These are phyloP conservation scores for Kwoniella pini DNA, from an alignment of 768 basidiomycete species.

Conservation along the genomic window DNA sequence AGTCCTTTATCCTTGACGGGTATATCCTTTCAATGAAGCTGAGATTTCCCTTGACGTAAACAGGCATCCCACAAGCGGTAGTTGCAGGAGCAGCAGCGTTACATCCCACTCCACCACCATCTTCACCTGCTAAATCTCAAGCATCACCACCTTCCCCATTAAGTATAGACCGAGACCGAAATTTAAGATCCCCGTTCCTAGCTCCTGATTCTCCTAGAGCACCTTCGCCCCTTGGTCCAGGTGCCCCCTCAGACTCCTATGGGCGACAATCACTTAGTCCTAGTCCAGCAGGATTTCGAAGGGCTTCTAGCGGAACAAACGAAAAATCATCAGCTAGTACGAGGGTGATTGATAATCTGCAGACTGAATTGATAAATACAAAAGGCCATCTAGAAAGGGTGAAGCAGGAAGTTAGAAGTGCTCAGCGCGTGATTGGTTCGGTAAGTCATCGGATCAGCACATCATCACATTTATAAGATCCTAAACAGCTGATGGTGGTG, in stretches of 20 bases:
- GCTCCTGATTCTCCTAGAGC: conserved; percentile 31
- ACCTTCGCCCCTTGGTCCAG: conserved; percentile 12
- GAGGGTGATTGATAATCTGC: conserved; percentile 45
- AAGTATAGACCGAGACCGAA: background rate
- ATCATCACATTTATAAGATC: background rate
- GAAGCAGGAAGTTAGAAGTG: conserved; percentile 38
- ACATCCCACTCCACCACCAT: conserved; percentile 25
- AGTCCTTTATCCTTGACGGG: conserved; percentile 4
- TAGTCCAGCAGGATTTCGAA: conserved; percentile 4
- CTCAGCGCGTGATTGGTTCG: conserved; percentile 35
- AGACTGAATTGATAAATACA: conserved; percentile 40
- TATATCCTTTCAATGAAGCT: background rate
- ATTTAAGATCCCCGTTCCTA: conserved; percentile 37
- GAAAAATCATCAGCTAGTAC: conserved; percentile 38
- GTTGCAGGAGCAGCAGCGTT: conserved; percentile 36
- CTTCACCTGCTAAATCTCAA: conserved; percentile 5
- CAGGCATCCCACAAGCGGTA: conserved; percentile 42
- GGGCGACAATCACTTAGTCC: conserved; percentile 25
- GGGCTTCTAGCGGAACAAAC: conserved; percentile 13
- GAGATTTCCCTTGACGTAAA: background rate
- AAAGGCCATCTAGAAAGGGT: conserved; percentile 40
- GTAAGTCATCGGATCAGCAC: conserved; percentile 18
- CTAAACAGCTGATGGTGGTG: too few relatives aligned
- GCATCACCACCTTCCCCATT: conserved; percentile 10
- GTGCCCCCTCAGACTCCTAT: background rate